Conservation (phyloP, 139 green algal genomes). For the Chlamydomonas sphaeroides region DNA sequence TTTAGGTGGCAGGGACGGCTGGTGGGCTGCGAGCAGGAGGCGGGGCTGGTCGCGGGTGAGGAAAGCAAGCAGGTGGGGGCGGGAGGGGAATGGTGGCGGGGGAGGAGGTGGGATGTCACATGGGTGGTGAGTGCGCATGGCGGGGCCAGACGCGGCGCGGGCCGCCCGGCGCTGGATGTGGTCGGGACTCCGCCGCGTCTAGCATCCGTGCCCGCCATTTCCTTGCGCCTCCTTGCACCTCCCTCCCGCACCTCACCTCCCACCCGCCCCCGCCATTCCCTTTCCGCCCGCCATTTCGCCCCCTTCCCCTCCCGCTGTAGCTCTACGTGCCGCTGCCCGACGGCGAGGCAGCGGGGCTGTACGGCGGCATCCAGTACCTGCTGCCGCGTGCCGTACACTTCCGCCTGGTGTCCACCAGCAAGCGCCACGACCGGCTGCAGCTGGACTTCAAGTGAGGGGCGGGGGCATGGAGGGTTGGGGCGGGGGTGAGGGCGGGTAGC, state of each 20-base stretch:
- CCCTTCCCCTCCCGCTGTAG: neutral
- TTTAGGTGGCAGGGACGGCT: neutral
- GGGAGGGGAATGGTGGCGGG: neutral
- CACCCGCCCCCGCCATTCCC: no score
- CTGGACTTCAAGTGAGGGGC: slow-evolving; percentile 27
- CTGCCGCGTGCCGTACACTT: slow-evolving; percentile 27
- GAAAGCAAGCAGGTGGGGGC: neutral
- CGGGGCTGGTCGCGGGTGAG: slow-evolving; percentile 22
- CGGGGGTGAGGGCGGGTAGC: no score
- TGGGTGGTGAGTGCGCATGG: no score
- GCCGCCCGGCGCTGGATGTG: no score
- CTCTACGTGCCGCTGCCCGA: slow-evolving; percentile 18
- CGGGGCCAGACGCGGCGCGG: no score
- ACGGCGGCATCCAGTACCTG: slow-evolving; percentile 12
- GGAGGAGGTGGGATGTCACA: neutral
- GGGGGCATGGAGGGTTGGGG: neutral
- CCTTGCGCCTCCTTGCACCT: no score
- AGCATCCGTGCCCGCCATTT: no score
- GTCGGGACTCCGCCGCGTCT: no score
- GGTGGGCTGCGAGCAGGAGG: neutral
- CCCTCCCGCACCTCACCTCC: no score
- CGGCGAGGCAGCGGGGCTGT: slow-evolving; percentile 15
- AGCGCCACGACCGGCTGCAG: slow-evolving; percentile 6
- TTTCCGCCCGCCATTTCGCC: no score
- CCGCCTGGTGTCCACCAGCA: slow-evolving; percentile 19